Percentiles rank a stretch among this genome's conserved stretches.
These are phyloP conservation scores for Wickerhamia fluorescens DNA, from an alignment of 805 yeast genomes.

Conservation along the genomic window DNA sequence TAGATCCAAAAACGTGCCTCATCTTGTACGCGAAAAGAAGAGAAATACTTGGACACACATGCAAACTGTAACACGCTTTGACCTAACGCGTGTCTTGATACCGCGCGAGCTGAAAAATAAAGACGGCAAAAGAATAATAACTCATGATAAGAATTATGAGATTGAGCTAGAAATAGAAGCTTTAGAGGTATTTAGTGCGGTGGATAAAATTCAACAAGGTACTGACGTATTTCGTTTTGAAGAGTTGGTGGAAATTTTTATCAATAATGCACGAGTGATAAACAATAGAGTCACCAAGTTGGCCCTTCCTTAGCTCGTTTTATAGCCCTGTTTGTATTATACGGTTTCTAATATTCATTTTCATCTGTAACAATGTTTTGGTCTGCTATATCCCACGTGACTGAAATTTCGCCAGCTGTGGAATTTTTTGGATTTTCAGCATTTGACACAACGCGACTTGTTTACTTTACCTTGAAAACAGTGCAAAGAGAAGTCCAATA, in stretches of 20 bases:
- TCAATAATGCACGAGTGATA: constrained; percentile 51
- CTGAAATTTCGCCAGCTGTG: too few relatives aligned
- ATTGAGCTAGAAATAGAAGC: constrained; percentile 37
- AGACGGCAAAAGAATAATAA: constrained; percentile 28
- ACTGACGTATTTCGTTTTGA: constrained; percentile 51
- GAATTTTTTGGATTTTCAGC: too few relatives aligned
- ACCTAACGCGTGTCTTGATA: constrained; percentile 53
- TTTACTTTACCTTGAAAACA: too few relatives aligned
- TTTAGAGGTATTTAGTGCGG: constrained; percentile 32
- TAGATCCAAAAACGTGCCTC: constrained; percentile 45
- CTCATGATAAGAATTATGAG: constrained; percentile 30
- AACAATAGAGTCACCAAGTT: constrained; percentile 37
- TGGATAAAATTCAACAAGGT: constrained; percentile 34
- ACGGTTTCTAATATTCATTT: too few relatives aligned
- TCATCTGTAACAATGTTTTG: too few relatives aligned
- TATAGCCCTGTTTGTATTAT: too few relatives aligned
- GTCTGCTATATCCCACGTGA: too few relatives aligned
- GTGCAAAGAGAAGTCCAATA: too few relatives aligned
- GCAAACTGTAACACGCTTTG: constrained; percentile 68
- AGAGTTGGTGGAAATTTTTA: constrained; percentile 47
- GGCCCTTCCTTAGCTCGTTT: constrained; percentile 17
- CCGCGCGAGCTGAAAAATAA: constrained; percentile 31
- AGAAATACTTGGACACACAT: constrained; percentile 66
- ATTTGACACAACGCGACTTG: too few relatives aligned
- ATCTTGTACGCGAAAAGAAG: constrained; percentile 59